A percentile compares a stretch with the other conserved stretches of the same genome.
These are phyloP conservation scores for Orychophragmus violaceus DNA, from an alignment of 345 rosid species.

Conservation along the genomic window DNA sequence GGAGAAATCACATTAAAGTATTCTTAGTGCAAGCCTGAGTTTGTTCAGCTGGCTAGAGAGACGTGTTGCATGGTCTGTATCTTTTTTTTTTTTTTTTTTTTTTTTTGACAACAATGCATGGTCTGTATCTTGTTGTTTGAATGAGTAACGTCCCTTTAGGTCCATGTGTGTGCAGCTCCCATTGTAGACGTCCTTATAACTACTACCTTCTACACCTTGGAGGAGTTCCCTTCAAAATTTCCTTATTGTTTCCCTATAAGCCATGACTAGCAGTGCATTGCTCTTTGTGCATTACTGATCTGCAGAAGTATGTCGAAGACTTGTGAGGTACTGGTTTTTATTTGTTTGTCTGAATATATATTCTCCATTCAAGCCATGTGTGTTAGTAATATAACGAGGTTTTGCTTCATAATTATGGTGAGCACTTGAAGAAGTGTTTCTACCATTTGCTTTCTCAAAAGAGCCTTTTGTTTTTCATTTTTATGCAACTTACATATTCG, in stretches of 20 bases:
- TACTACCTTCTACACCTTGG: background rate
- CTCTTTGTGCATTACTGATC: conserved; percentile 13
- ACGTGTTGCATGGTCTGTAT: background rate
- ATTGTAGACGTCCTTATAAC: conserved; percentile 4
- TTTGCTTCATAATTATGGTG: background rate
- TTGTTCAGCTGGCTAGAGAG: background rate
- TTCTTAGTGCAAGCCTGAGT: background rate
- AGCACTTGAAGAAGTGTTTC: background rate
- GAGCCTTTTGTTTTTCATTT: background rate
- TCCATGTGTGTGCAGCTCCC: conserved; percentile 1
- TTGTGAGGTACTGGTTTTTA: conserved; percentile 26
- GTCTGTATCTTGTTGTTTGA: background rate
- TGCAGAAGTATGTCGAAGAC: conserved; percentile 19
- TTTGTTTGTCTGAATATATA: conserved; percentile 7
- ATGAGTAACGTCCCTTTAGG: conserved; percentile 6
- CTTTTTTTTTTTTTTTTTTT: conserved; percentile 2
- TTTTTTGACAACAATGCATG: no score
- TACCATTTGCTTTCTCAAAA: background rate
- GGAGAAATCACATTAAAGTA: background rate
- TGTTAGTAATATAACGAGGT: background rate
- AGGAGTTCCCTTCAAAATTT: background rate
- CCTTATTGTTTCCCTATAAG: conserved; percentile 1
- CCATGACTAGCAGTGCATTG: conserved; percentile 16
- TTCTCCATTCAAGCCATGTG: background rate
- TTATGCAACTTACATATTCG: conserved; percentile 4